Evolutionary conservation across 148 eudicot species (phyloP), one percentile per base, ranked within the genome.

Genomic region (Heliosperma pusillum): DNA sequence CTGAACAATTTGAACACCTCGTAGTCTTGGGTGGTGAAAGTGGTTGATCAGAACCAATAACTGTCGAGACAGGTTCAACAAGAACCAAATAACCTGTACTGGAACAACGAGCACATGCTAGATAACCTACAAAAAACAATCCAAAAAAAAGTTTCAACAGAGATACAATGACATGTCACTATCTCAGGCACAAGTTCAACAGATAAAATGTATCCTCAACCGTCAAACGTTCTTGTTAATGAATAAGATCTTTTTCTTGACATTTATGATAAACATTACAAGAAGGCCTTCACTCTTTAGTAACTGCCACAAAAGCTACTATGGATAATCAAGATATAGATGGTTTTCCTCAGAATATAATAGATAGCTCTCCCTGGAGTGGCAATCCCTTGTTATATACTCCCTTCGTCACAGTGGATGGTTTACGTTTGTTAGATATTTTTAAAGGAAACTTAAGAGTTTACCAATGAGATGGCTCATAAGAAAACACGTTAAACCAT

Each of bases 71-170:
- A 20, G 90, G 93, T 79, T 91, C 89, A 76, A 87, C 82, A 74
- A 91, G 92, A 72, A 94, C 88, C 67, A 93, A 87, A 5, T 93
- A 81, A 30, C 98, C 98, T 73, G 96, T 86, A 79, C 83, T 94
- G 50, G 92, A 83, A 81, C 98, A 94, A 61, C 98, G 97, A 73
- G 98, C 98, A 86, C 98, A 94, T 63, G 97, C 97, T 78, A 94
- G 88, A 82, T 94, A 94, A 60, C 98, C 98, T 94, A 88, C 86
- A 83, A 74, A 15, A 50, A 72, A 58, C 29, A 73, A 67, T 21
- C 42, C 77, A 76, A 45, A 52, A 19, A 19, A 12, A 58, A 26
- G 10, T 63, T 25, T 42, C 0, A 36, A 44, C 42, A 55, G 55
- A 20, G 19, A 17, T 66, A 60, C 10, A 63, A 20, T 1, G 5